Conservation (phyloP, 441 rosid species). For the Geranium incanum region DNA sequence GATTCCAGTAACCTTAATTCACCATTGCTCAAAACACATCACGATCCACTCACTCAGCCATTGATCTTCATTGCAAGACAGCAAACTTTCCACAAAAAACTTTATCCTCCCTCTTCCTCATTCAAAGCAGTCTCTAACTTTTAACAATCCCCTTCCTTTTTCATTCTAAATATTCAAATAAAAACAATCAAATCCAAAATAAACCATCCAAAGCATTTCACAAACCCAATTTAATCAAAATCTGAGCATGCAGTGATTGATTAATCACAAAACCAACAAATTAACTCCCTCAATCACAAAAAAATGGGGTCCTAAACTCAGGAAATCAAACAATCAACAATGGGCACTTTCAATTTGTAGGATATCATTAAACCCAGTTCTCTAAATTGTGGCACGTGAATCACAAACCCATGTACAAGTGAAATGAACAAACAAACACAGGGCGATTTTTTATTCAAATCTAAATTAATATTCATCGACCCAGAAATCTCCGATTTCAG, state of each 20-base stretch:
- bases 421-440: background rate
- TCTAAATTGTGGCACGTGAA: background rate
- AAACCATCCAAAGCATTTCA: background rate
- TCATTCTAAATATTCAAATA: background rate
- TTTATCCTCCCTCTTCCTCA: background rate
- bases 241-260: background rate
- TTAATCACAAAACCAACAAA: background rate
- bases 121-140: background rate
- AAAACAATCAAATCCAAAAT: background rate
- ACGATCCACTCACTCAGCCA: background rate
- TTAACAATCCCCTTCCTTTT: background rate
- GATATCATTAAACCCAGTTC: background rate
- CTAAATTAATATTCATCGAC: background rate
- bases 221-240: background rate
- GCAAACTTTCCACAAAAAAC: background rate
- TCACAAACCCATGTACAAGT: background rate
- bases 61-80: background rate
- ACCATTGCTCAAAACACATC: background rate
- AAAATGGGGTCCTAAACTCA: background rate
- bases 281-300: background rate
- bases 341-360: background rate
- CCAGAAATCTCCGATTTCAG: background rate
- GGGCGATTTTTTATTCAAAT: background rate
- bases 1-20: background rate
- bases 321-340: background rate